Conservation (phyloP, 202 grass and related monocot genomes). For the Zoysia matrella region DNA sequence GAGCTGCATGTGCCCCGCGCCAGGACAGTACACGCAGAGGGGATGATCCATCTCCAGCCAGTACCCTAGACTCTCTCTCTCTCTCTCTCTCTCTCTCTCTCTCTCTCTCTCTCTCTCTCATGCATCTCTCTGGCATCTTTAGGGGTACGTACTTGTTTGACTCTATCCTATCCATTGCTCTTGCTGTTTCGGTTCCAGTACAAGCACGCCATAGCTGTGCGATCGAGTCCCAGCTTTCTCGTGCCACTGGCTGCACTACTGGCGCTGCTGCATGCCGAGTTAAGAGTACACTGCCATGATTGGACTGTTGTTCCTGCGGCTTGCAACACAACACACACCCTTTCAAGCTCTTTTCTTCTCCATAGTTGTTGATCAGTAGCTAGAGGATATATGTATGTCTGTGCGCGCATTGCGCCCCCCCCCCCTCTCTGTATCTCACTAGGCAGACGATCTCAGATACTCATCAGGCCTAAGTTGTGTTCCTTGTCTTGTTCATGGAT, state of each 20-base stretch:
- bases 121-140: neutral
- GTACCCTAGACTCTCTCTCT: constrained; percentile 15
- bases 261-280: neutral
- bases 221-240: constrained; percentile 44
- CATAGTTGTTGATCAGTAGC: constrained; percentile 1
- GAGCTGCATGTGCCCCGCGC: constrained; percentile 61
- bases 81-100: neutral
- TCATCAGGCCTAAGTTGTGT: constrained; percentile 9
- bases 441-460: neutral
- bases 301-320: constrained; percentile 30
- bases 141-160: constrained; percentile 45
- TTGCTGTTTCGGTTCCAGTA: constrained; percentile 33
- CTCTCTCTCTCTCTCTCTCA: neutral
- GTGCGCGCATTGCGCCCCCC: neutral
- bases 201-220: constrained; percentile 46
- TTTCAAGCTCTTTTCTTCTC: neutral
- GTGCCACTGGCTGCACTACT: constrained; percentile 38
- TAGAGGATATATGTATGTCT: neutral
- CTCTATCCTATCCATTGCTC: constrained; percentile 47
- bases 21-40: constrained; percentile 54
- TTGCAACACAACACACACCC: constrained; percentile 20
- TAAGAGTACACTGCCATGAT: constrained; percentile 46
- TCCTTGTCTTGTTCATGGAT: constrained; percentile 60
- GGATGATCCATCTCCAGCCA: constrained; percentile 45
- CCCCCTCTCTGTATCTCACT: neutral